Base-by-base conservation (phyloP, 108 stramenopile species). In the Nitzschia sp. region DNA sequence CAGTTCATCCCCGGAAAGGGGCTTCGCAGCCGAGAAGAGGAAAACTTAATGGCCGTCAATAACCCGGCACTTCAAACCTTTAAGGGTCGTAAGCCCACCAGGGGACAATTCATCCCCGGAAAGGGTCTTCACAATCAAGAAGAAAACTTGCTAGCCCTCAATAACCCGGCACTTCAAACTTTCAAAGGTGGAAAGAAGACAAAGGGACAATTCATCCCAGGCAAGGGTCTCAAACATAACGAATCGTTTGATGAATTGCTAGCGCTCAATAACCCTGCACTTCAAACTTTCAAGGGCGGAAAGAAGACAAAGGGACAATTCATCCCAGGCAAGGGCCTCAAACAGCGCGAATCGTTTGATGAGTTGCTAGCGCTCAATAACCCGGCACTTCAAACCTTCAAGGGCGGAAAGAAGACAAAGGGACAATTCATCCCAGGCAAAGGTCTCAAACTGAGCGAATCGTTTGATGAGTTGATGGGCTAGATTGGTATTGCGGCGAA, bases 1-100 rank as follows among this genome's bases (percentile, higher is more conserved):
- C 27, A 70, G 19, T 83, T 80, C 59, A 67, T 68, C 18, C 82
- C 82, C 6, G 82, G 82, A 34, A 84, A 84, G 34, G 82, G 82
- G 63, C n/a, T 84, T 24, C 79, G 76, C 21, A 31, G 34, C 27
- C 33, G 38, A 1, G 64, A 76, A 47, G 77, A 54, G 21, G 70
- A 78, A 45, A 26, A 72, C 28, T 69, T 88, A 5, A 59, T 82
- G 59, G 77, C 82, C 0, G 57, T 29, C 34, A 58, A 8, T 2
- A 83, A 83, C 60, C 82, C 82, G 48, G 82, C 82, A 21, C 31
- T 79, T 17, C 46, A 76, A 49, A 78, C 77, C 0, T 81, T 78
- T 55, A 85, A 81, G 71, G 80, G 65, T 21, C 15, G 68, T 1
- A 73, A 71, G 54, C 32, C 13, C 1, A 69, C 57, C 47, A 77